Evolutionary conservation across 768 basidiomycete genomes (phyloP), one percentile per base, ranked within the genome.

Genomic region (Agaricus bisporus): DNA sequence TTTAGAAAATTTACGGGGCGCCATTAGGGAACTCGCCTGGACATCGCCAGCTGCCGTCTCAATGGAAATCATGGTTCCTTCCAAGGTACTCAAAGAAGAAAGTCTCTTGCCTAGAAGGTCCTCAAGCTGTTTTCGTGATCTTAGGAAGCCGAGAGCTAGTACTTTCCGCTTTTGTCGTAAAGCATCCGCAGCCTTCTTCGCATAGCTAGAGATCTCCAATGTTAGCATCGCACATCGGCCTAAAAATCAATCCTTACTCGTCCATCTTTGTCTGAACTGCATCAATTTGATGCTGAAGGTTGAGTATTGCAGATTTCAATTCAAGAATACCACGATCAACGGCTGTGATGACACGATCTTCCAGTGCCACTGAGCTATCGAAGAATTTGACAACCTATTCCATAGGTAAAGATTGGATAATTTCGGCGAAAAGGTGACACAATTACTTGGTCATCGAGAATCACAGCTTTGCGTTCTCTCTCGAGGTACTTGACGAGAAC

Each of bases 41-140:
- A 94, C 76, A 66, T 98, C 89, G 2, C 86, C 86, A 26, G 89
- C 89, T n/a, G 94, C 90, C 3, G 84, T 80, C 68, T 98, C 92
- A 5, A 98, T 91, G 42, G 81, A 79, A 42, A 91, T 71, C 36
- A 97, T 66, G 0, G 93, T 92, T 11, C 80, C 73, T 58, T 88
- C 83, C 7, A 98, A 72, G 36, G 83, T 88, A 53, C 83, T 79
- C 5, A 92, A 71, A 1, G 91, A 85, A 9, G 74, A 79, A 2
- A 94, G 66, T 11, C 93, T 83, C 63, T 92, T 92, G 25, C 70
- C 69, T 14, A 95, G 70, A 0, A 94, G 67, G 11, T 86, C 88
- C 59, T 95, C 87, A 6, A 94, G 71, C 50, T 83, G 83, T 63
- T 92, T 95, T 60, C 85, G 85, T 28, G 86, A 82, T 38, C 87